Evolutionary conservation across 352 stramenopile genomes (phyloP).

Genomic region (Pythium utonaiense): DNA sequence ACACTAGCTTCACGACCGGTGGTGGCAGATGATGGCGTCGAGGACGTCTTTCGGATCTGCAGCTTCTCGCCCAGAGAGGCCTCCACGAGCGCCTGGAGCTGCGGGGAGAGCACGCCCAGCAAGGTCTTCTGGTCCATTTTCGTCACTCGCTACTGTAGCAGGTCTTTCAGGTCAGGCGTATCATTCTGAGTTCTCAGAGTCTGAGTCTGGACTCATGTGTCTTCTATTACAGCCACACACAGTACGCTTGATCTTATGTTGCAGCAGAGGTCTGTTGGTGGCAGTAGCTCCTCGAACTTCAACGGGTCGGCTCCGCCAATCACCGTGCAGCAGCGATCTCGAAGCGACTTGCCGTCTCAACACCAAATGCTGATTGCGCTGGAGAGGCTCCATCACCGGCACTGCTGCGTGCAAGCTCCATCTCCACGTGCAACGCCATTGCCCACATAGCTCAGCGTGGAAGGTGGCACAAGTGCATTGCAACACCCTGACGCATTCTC

Average conservation of each 20-base stretch:
- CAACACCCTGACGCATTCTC: neutral
- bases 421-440: no score
- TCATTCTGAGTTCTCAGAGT: neutral
- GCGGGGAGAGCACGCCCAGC: slow-evolving; percentile 53
- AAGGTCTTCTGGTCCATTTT: slow-evolving; percentile 31
- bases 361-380: slow-evolving; percentile 18
- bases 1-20: no score
- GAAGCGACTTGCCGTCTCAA: slow-evolving; percentile 16
- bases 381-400: neutral
- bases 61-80: slow-evolving; percentile 47
- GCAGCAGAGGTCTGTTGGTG: slow-evolving; percentile 9
- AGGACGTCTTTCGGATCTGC: slow-evolving; percentile 16
- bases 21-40: neutral
- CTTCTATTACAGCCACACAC: slow-evolving; percentile 1
- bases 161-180: no score
- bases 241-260: slow-evolving; percentile 14
- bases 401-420: neutral
- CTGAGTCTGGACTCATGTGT: neutral
- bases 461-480: no score
- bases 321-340: neutral
- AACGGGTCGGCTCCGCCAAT: slow-evolving; percentile 14
- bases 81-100: slow-evolving; percentile 63
- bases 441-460: no score
- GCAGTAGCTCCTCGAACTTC: slow-evolving; percentile 12
- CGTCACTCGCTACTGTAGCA: neutral